Evolutionary conservation across 306 rosid genomes (phyloP), one percentile per base, ranked within the genome.

Genomic region (Casuarina glauca): DNA sequence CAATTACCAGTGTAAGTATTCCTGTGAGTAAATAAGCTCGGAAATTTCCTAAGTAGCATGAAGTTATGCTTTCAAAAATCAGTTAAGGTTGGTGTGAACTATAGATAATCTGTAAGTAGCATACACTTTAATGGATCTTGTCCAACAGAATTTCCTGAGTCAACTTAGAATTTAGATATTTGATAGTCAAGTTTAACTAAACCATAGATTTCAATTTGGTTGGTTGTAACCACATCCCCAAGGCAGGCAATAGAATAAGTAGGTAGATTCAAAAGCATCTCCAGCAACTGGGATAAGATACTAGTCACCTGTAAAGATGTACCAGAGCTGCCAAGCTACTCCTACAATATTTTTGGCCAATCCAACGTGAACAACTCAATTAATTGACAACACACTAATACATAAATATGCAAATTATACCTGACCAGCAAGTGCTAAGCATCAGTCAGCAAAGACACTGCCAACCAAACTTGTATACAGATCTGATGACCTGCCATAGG

Each of bases 361-460:
- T 44, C 63, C 39, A 69, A 39, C 62, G 38, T 10, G 19, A 32
- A 46, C 38, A 76, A 68, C 48, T 53, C 76, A 44, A 79, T 73
- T 55, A 39, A 17, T 32, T n/a, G 49, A 41, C 50, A 66, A 50
- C 75, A 74, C 41, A 77, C 42, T 55, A 69, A 51, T 38, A 41
- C 42, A 57, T 50, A 20, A 9, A 58, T 9, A 46, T 50, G 71
- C 67, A 20, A 86, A 66, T 17, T 84, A 70, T 78, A 90, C 98
- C 97, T 94, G 98, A 76, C 93, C 98, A 87, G 99, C 91, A 78
- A 95, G 93, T 4, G 99, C 97, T 74, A 95, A 51, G 97, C 97
- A 90, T 95, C 99, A 17, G 90, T 95, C 76, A 95, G 91, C 89
- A 95, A 81, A 74, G 99, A 95, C 62, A 91, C 48, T 45, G 97